Percentiles rank a stretch among this genome's conserved stretches.
Evolutionary conservation across 371 early-diverging fungal genomes (phyloP).

Genomic region (Choanephora cucurbitarum): DNA sequence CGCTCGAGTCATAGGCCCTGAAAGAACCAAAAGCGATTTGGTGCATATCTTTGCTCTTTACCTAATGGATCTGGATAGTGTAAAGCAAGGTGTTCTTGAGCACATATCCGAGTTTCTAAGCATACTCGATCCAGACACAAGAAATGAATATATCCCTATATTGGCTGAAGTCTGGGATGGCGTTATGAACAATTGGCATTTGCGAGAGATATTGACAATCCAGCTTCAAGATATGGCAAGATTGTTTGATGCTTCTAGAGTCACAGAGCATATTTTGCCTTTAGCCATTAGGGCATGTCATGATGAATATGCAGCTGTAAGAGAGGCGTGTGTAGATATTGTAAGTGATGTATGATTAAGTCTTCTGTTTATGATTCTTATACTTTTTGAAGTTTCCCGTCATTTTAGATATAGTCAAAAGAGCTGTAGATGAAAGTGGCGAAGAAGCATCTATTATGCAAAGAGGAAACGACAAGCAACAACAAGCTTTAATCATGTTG

Average conservation of each 20-base stretch:
- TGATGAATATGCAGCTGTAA: slow-evolving; percentile 50
- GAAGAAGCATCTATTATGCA: slow-evolving; percentile 18
- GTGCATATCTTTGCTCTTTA: slow-evolving; percentile 54
- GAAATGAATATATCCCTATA: slow-evolving; percentile 46
- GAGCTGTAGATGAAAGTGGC: slow-evolving; percentile 23
- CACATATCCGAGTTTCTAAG: slow-evolving; percentile 52
- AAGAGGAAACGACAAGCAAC: slow-evolving; percentile 28
- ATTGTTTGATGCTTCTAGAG: slow-evolving; percentile 38
- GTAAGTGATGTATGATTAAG: too few species aligned
- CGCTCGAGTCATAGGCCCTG: slow-evolving; percentile 52
- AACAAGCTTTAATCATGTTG: slow-evolving; percentile 27
- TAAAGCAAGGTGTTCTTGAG: slow-evolving; percentile 52
- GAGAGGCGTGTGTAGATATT: slow-evolving; percentile 48
- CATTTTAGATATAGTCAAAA: slow-evolving; percentile 30
- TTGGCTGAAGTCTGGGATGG: slow-evolving; percentile 51
- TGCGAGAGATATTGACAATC: slow-evolving; percentile 44
- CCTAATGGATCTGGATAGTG: slow-evolving; percentile 53
- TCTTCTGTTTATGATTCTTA: too few species aligned
- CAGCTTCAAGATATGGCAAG: slow-evolving; percentile 41
- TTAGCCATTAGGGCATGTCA: slow-evolving; percentile 45
- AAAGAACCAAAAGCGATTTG: slow-evolving; percentile 53
- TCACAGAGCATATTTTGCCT: slow-evolving; percentile 45
- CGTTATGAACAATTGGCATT: slow-evolving; percentile 47
- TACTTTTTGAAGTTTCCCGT: slow-evolving; percentile 30
- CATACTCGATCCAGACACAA: slow-evolving; percentile 35